Percentiles rank a stretch among this genome's conserved stretches.
Conservation (phyloP, 1,284 basidiomycete species). For the Irpex rosettiformis region DNA sequence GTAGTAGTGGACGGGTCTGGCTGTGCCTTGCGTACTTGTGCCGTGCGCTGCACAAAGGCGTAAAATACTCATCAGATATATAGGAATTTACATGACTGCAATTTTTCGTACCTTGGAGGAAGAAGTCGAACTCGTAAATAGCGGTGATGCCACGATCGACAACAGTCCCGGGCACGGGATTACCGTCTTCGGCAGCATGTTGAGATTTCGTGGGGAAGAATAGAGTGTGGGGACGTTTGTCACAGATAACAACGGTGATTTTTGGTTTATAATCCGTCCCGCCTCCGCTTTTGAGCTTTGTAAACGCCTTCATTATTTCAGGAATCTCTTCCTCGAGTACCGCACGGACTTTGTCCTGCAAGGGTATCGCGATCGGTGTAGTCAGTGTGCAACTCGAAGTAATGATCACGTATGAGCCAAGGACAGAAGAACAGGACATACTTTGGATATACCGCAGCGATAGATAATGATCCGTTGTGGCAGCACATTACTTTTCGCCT, state of each 20-base stretch:
- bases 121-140: conserved; percentile 74
- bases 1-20: conserved; percentile 69
- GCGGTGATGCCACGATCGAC: conserved; percentile 72
- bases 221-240: conserved; percentile 76
- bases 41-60: too few relatives aligned
- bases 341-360: conserved; percentile 67
- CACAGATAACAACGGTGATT: conserved; percentile 71
- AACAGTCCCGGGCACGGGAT: conserved; percentile 71
- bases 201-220: conserved; percentile 52
- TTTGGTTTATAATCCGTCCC: conserved; percentile 46
- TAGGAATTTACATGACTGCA: background rate
- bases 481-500: conserved; percentile 46
- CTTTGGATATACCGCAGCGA: conserved; percentile 75
- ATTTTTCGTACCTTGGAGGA: conserved; percentile 50
- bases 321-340: conserved; percentile 57
- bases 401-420: too few relatives aligned
- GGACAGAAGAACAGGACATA: conserved; percentile 27
- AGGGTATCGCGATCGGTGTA: too few relatives aligned
- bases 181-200: conserved; percentile 57
- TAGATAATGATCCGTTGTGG: conserved; percentile 68
- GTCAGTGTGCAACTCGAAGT: too few relatives aligned
- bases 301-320: conserved; percentile 54
- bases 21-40: conserved; percentile 58
- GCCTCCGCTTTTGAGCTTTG: conserved; percentile 42
- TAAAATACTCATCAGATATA: too few relatives aligned